Evolutionary conservation across 2,329 filamentous ascomycete genomes (phyloP).

Genomic region (Cercospora sp.): DNA sequence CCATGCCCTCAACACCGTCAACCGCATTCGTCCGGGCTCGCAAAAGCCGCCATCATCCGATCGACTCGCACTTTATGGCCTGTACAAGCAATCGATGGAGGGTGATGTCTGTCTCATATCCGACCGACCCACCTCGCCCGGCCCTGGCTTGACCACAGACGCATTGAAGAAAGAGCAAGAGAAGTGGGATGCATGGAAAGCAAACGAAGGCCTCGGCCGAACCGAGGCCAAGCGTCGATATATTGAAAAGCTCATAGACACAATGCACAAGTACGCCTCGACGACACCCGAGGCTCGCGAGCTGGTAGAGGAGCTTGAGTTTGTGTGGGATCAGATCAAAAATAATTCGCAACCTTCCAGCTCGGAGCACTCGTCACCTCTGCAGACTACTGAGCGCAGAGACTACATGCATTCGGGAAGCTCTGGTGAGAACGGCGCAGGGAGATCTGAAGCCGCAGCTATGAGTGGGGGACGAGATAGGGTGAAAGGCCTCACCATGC

Average conservation of each 20-base stretch:
- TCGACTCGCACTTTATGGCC: constrained; percentile 88
- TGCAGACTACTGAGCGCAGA: constrained; percentile 38
- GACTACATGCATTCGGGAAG: constrained; percentile 36
- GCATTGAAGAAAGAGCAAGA: constrained; percentile 42
- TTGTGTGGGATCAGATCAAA: constrained; percentile 98
- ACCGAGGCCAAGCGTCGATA: constrained; percentile 95
- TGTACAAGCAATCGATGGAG: constrained; percentile 99
- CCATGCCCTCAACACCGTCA: constrained; percentile 97
- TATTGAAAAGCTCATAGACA: constrained; percentile 90
- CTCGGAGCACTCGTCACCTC: constrained; percentile 36
- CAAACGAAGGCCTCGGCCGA: constrained; percentile 76
- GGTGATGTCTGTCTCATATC: constrained; percentile 94
- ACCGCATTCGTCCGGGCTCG: constrained; percentile 93
- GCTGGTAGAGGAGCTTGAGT: constrained; percentile 92
- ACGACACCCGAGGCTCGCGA: constrained; percentile 81
- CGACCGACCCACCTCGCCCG: constrained; percentile 65
- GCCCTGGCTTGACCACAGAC: constrained; percentile 25
- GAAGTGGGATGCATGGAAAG: constrained; percentile 84
- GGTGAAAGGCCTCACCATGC: constrained; percentile 52
- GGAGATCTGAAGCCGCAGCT: constrained; percentile 34
- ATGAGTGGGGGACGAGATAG: constrained; percentile 21
- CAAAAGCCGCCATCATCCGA: constrained; percentile 82
- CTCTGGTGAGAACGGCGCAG: constrained; percentile 29
- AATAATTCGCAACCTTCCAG: constrained; percentile 54
- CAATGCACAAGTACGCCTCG: constrained; percentile 92